phyloP scores from a whole-genome alignment of 1,139 yeast species.

The Blastobotrys illinoisensis region DNA sequence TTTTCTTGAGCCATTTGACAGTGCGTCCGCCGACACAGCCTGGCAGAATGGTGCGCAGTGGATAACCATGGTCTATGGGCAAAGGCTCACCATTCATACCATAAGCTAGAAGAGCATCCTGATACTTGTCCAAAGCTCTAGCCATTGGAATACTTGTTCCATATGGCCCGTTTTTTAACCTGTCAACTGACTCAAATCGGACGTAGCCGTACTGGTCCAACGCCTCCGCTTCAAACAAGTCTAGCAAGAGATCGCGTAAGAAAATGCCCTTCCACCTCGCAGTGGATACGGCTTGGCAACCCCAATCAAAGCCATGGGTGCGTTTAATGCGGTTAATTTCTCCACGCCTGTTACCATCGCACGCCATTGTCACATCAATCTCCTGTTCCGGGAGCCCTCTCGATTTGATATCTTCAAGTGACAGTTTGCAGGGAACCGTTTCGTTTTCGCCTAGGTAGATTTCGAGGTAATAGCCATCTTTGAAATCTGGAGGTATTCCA shows the following conservation, averaged over 20 bases:
- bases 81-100: constrained; percentile 33
- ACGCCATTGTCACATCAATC: constrained; percentile 32
- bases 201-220: constrained; percentile 25
- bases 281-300: constrained; percentile 33
- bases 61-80: constrained; percentile 34
- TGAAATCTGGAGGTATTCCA: constrained; percentile 29
- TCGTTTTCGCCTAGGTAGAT: constrained; percentile 30
- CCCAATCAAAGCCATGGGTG: constrained; percentile 36
- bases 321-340: constrained; percentile 34
- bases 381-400: constrained; percentile 20
- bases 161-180: constrained; percentile 33
- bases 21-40: constrained; percentile 36
- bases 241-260: constrained; percentile 27
- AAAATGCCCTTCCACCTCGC: constrained; percentile 34
- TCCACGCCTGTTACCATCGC: constrained; percentile 36
- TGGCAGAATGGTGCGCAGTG: constrained; percentile 33
- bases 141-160: constrained; percentile 31
- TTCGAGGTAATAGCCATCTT: constrained; percentile 21
- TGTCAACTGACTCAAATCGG: constrained; percentile 34
- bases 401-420: not conserved
- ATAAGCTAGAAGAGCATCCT: constrained; percentile 31
- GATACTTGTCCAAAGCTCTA: constrained; percentile 32
- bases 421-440: constrained; percentile 23
- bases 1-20: constrained; percentile 32
- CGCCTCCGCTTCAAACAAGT: not conserved